Conservation (phyloP, 1,284 basidiomycete genomes). For the Moesziomyces parantarcticus region DNA sequence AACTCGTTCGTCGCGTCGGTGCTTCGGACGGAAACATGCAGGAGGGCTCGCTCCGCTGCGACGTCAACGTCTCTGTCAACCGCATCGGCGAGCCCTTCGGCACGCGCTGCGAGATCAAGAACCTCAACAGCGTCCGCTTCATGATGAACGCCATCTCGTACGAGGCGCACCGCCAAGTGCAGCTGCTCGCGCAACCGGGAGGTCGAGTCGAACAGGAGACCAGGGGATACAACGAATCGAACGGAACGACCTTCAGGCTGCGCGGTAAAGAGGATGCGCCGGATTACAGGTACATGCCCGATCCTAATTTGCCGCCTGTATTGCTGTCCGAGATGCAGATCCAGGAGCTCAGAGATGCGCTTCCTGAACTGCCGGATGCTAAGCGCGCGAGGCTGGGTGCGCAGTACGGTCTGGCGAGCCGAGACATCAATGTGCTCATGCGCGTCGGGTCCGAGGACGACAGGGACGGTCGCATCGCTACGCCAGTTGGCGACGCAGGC, state of each 20-base stretch:
- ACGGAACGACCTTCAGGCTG: conserved; percentile 81
- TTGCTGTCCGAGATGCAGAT: conserved; percentile 75
- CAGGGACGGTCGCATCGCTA: conserved; percentile 19
- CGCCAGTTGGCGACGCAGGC: background rate
- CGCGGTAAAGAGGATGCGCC: conserved; percentile 92
- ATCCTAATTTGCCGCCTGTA: conserved; percentile 84
- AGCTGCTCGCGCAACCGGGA: conserved; percentile 72
- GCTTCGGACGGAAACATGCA: conserved; percentile 98
- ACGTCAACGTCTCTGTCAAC: conserved; percentile 86
- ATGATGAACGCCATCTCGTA: conserved; percentile 84
- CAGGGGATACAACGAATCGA: conserved; percentile 86
- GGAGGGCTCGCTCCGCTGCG: conserved; percentile 80
- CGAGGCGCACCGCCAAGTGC: conserved; percentile 80
- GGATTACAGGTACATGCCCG: conserved; percentile 98
- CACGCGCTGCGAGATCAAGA: conserved; percentile 96
- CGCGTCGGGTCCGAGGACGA: conserved; percentile 61
- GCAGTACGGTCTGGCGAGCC: conserved; percentile 73
- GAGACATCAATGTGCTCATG: conserved; percentile 68
- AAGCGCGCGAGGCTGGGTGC: conserved; percentile 74
- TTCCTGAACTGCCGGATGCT: conserved; percentile 83
- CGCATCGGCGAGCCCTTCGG: conserved; percentile 75
- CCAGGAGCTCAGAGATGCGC: conserved; percentile 71
- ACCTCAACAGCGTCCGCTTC: conserved; percentile 90
- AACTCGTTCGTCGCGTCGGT: conserved; percentile 82
- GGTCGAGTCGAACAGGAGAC: conserved; percentile 82